Evolutionary conservation across 2,329 filamentous ascomycete species (phyloP).

Genomic region (Hypomyces perniciosus): DNA sequence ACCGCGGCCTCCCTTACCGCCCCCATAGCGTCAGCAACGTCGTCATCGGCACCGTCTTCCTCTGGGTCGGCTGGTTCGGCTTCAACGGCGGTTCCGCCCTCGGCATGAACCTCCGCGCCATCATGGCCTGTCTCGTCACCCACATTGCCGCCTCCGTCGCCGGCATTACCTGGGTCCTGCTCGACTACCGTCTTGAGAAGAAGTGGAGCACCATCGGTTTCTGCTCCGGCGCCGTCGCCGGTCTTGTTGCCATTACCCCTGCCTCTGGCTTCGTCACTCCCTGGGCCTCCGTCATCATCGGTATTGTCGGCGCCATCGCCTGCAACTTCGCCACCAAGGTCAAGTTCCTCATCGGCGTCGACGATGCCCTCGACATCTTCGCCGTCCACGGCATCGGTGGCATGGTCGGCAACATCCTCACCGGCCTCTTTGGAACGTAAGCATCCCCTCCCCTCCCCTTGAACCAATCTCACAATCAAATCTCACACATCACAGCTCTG

Average conservation of each 20-base stretch:
- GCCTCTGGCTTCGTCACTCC: constrained; percentile 74
- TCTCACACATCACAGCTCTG: constrained; percentile 39
- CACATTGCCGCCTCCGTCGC: constrained; percentile 79
- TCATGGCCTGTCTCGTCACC: constrained; percentile 86
- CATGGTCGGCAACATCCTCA: constrained; percentile 72
- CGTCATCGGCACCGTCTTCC: constrained; percentile 64
- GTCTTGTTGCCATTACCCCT: constrained; percentile 81
- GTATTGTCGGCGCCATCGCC: constrained; percentile 54
- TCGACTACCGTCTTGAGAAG: constrained; percentile 84
- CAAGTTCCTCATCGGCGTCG: constrained; percentile 66
- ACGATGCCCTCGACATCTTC: constrained; percentile 87
- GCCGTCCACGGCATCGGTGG: constrained; percentile 83
- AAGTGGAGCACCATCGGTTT: constrained; percentile 94
- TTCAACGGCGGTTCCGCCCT: constrained; percentile 88
- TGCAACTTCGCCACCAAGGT: constrained; percentile 87
- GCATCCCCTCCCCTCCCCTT: constrained; percentile 20
- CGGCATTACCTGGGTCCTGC: constrained; percentile 75
- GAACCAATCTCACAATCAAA: constrained; percentile 11
- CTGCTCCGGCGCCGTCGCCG: constrained; percentile 84
- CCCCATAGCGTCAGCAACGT: constrained; percentile 71
- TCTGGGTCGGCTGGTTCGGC: constrained; percentile 96
- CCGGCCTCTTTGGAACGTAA: constrained; percentile 68
- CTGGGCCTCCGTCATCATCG: constrained; percentile 54
- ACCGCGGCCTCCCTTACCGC: constrained; percentile 58
- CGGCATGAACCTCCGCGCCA: constrained; percentile 73